A percentile compares a stretch with the other conserved stretches of the same genome.
Evolutionary conservation across 495 filamentous ascomycete genomes (phyloP).

Genomic region (Aspergillus panamensis): DNA sequence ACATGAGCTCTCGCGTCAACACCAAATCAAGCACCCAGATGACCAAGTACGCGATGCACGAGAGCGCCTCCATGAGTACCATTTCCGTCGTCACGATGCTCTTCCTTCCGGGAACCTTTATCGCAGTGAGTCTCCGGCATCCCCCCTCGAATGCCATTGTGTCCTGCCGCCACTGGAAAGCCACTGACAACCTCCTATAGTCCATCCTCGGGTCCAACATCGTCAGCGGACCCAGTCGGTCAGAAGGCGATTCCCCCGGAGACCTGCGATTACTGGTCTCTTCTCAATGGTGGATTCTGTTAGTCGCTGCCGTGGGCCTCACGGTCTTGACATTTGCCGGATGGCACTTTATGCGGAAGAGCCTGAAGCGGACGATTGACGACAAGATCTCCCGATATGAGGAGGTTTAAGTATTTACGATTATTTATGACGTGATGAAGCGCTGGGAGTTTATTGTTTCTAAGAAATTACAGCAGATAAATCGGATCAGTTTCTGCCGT

Average conservation of each 20-base stretch:
- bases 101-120: conserved; percentile 12
- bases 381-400: conserved; percentile 3
- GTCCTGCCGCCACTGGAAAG: too few relatives aligned
- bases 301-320: conserved; percentile 3
- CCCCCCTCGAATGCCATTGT: background rate
- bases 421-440: background rate
- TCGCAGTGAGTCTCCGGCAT: conserved; percentile 1
- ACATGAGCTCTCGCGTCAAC: conserved; percentile 13
- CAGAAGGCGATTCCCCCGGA: background rate
- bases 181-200: conserved; percentile 7
- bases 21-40: conserved; percentile 13
- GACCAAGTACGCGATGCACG: conserved; percentile 15
- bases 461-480: too few relatives aligned
- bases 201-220: conserved; percentile 12
- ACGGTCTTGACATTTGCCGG: conserved; percentile 3
- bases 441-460: too few relatives aligned
- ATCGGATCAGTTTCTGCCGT: too few relatives aligned
- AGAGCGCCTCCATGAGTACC: conserved; percentile 12
- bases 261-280: conserved; percentile 5
- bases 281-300: conserved; percentile 12
- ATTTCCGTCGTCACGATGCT: conserved; percentile 15
- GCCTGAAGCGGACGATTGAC: conserved; percentile 5
- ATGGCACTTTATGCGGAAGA: conserved; percentile 11
- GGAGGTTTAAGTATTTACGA: conserved; percentile 9
- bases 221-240: conserved; percentile 6